These are phyloP conservation scores for Fomitopsis pinicola DNA, from an alignment of 1,284 basidiomycete species.

Conservation along the genomic window DNA sequence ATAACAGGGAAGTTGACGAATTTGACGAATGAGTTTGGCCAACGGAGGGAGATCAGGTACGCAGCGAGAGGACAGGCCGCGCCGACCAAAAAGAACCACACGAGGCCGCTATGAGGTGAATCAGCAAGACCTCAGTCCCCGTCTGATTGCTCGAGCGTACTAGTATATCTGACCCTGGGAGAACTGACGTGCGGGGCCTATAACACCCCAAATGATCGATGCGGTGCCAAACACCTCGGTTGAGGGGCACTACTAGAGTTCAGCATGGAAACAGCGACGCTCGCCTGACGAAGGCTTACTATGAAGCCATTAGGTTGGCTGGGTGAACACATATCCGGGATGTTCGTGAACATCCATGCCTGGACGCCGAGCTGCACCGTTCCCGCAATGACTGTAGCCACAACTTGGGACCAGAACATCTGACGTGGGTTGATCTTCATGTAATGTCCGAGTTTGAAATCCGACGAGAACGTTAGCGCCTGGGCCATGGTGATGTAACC, in stretches of 20 bases:
- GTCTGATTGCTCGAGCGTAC: constrained; percentile 4
- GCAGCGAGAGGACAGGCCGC: constrained; percentile 38
- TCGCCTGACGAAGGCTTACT: constrained; percentile 11
- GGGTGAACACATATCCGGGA: constrained; percentile 38
- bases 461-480: constrained; percentile 43
- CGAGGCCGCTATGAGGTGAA: constrained; percentile 25
- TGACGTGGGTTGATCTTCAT: constrained; percentile 48
- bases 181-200: constrained; percentile 44
- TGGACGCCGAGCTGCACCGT: constrained; percentile 46
- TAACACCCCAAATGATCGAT: constrained; percentile 46
- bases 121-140: neutral
- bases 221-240: constrained; percentile 40
- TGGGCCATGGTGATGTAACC: constrained; percentile 50
- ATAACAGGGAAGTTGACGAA: constrained; percentile 52
- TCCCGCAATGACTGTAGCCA: constrained; percentile 44
- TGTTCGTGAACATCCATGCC: constrained; percentile 49
- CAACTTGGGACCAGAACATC: constrained; percentile 47
- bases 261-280: neutral
- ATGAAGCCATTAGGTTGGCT: constrained; percentile 36
- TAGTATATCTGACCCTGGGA: constrained; percentile 36
- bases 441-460: constrained; percentile 52
- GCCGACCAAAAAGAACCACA: constrained; percentile 58
- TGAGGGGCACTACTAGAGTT: constrained; percentile 29
- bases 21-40: constrained; percentile 40
- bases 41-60: constrained; percentile 36